These are phyloP conservation scores for Glycyrrhiza uralensis DNA, from an alignment of 306 rosid genomes.

Conservation along the genomic window DNA sequence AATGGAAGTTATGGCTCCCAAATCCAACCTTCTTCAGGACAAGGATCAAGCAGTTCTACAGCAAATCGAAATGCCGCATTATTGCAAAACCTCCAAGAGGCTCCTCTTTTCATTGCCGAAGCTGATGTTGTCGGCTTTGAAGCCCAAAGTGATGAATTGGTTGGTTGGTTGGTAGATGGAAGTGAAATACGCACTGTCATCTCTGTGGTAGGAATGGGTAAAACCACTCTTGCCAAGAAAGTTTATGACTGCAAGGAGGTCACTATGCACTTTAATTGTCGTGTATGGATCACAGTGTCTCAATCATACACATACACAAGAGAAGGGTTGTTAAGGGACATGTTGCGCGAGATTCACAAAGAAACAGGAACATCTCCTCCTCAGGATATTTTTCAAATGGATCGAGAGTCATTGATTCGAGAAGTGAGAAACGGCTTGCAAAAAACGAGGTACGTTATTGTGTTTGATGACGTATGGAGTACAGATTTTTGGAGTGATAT, in stretches of 20 bases:
- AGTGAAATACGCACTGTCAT: background rate
- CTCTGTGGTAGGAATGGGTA: background rate
- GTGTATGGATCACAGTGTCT: background rate
- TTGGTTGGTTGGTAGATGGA: background rate
- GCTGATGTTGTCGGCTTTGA: too few species aligned
- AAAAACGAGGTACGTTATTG: background rate
- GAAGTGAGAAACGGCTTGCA: background rate
- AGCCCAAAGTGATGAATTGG: too few species aligned
- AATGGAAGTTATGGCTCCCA: too few species aligned
- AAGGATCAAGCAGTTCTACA: too few species aligned
- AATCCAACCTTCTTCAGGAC: too few species aligned
- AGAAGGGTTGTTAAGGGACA: background rate
- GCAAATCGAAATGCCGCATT: too few species aligned
- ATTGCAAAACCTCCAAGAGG: too few species aligned
- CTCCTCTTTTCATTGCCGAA: too few species aligned
- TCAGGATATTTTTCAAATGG: background rate
- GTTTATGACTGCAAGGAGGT: background rate
- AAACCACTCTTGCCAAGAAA: slow-evolving; percentile 5
- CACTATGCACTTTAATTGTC: background rate
- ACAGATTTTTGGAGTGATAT: background rate
- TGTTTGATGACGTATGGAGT: background rate
- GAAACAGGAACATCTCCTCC: background rate
- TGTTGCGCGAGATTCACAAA: too few species aligned
- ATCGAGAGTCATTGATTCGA: background rate
- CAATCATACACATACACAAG: background rate